Evolutionary conservation across 2,329 filamentous ascomycete species (phyloP).

Genomic region (Fusarium subglutinans): DNA sequence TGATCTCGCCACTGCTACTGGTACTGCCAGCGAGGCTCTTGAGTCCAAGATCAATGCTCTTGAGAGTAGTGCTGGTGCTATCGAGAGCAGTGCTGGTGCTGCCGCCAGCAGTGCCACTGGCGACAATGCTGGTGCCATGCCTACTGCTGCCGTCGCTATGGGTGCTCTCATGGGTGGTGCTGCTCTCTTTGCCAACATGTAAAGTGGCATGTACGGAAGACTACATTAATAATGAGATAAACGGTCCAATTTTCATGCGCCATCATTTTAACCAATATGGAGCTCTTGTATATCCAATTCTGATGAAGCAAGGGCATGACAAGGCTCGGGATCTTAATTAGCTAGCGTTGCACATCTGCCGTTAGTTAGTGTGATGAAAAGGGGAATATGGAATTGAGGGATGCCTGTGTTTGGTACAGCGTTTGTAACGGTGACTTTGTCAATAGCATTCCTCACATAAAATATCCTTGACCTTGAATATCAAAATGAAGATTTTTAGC

Average conservation of each 20-base stretch:
- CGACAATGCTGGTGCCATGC: slow-evolving; percentile 46
- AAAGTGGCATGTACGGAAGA: slow-evolving; percentile 34
- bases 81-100: slow-evolving; percentile 13
- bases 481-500: neutral
- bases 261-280: neutral
- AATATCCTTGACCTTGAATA: neutral
- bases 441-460: neutral
- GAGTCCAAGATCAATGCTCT: slow-evolving; percentile 7
- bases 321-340: slow-evolving; percentile 14
- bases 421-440: neutral
- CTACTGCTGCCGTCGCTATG: slow-evolving; percentile 55
- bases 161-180: slow-evolving; percentile 59
- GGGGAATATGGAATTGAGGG: neutral
- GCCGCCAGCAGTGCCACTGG: slow-evolving; percentile 28
- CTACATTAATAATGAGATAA: slow-evolving; percentile 10
- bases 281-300: neutral
- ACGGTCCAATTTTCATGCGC: neutral
- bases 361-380: slow-evolving; percentile 1
- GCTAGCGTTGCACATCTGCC: slow-evolving; percentile 5
- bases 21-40: slow-evolving; percentile 27
- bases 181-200: slow-evolving; percentile 57
- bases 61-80: neutral
- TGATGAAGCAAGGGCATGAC: neutral
- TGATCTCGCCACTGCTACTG: slow-evolving; percentile 39
- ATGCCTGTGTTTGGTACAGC: neutral